Evolutionary conservation across 495 filamentous ascomycete genomes (phyloP), one percentile per base, ranked within the genome.

Genomic region (Corynascus novoguineensis): DNA sequence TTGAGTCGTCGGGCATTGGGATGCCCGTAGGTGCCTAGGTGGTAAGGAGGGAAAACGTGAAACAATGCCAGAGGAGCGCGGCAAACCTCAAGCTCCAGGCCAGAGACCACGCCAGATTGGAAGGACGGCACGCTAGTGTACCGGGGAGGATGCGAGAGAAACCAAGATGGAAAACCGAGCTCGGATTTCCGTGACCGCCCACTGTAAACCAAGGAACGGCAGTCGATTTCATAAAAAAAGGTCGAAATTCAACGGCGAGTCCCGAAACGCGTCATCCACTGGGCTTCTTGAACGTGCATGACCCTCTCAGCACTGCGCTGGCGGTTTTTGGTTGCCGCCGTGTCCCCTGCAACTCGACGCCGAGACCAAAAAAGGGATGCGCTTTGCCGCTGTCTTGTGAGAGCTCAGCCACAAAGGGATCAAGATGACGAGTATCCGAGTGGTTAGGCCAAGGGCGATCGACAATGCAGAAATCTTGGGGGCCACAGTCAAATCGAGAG

Each of bases 1-100:
- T 53, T 11, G 65, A 63, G 31, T 70, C 67, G 67, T 70, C 67
- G 51, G 63, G 67, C 67, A 70, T 70, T 55, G 55, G 63, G 44
- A 47, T 15, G 28, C 50, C 54, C 50, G 42, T 56, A 1, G 32
- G 29, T 19, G 5, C 14, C 37, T 19, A 21, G 17, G 42, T 10
- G 38, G 21, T 38, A 19, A 19, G 29, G 45, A 27, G 19, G 32
- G 35, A 34, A 47, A 17, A 29, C 53, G 34, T 44, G 49, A 42
- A 55, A 44, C 41, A 56, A 24, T 21, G 46, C 24, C 29, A 32
- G 59, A 34, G 27, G 25, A 29, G 25, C 38, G 38, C 21, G 22
- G 32, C 37, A 7, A 17, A 41, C 9, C 10, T 41, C n/a, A 51
- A 57, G 34, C 53, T 24, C 55, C 42, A 50, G 48, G 46, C 47